These are phyloP conservation scores for Cupressus sempervirens DNA, from an alignment of 75 land plant species.

Conservation along the genomic window DNA sequence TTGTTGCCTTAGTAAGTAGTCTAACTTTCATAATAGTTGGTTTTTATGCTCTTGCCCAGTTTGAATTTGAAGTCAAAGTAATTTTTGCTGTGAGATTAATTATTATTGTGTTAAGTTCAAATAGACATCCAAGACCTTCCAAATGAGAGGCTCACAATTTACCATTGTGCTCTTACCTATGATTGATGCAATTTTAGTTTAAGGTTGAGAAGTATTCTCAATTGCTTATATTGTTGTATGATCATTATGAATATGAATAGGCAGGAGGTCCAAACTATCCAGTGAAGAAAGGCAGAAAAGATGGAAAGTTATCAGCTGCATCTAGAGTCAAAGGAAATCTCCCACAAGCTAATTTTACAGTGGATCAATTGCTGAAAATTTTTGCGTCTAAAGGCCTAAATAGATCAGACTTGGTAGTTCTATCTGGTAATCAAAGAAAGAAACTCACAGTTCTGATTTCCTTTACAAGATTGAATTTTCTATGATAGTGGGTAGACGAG, in stretches of 20 bases:
- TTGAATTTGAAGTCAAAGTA: neutral
- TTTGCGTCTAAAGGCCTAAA: constrained; percentile 26
- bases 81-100: neutral
- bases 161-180: neutral
- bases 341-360: constrained; percentile 9
- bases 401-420: constrained; percentile 27
- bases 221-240: neutral
- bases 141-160: too few relatives aligned
- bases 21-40: too few relatives aligned
- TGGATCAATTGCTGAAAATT: constrained; percentile 15
- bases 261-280: constrained; percentile 25
- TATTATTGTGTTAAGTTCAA: too few relatives aligned
- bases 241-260: constrained; percentile 14
- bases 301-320: constrained; percentile 25
- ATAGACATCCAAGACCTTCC: too few relatives aligned
- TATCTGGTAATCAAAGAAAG: constrained; percentile 22
- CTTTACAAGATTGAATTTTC: neutral
- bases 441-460: neutral
- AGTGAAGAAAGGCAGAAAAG: constrained; percentile 33
- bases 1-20: constrained; percentile 12
- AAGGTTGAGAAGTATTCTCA: neutral
- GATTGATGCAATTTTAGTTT: neutral
- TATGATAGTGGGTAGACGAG: too few relatives aligned
- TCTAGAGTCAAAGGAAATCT: constrained; percentile 15
- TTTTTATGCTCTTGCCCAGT: neutral